Evolutionary conservation across 2,329 filamentous ascomycete species (phyloP), one percentile per base, ranked within the genome.

Genomic region (Rutstroemia sp.): DNA sequence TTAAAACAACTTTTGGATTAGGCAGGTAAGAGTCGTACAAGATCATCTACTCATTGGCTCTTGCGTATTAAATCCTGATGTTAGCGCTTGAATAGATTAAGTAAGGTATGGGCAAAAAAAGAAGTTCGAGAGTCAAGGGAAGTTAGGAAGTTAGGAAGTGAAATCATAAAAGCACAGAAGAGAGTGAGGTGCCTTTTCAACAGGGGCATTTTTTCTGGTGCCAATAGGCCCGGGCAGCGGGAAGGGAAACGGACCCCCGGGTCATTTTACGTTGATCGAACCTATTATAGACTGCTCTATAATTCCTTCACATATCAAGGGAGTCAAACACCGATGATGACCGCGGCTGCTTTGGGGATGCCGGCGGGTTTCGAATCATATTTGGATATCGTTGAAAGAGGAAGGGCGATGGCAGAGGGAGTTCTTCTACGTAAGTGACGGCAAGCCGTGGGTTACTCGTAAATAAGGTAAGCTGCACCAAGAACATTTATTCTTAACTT

Each of bases 161-260:
- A 46, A 25, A 19, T 21, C 17, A 46, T 46, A 14, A 54, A 25
- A 54, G 36, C 27, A 54, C 51, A 54, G 30, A 34, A 12, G 30
- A 34, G n/a, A 42, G 48, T 21, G 45, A 42, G 45, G 27, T n/a
- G 45, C 52, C 19, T 42, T 49, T 46, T 49, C 52, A 49, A 54
- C 52, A 54, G 52, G 52, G 52, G 52, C 52, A 54, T 54, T 45
- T 49, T 42, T 51, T 48, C 17, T 54, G 52, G 52, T 27, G 6
- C 25, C 25, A 27, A 27, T 27, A 27, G 25, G 25, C 39, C 45
- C 52, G 52, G 45, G 52, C 52, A 54, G 36, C 36, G 34, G 52
- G 45, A 39, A 54, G 27, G 34, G 52, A 45, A 19, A 34, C 14
- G n/a, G 25, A 8, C 23, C 23, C 23, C 23, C 23, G 19, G 27